Conservation (phyloP, 2,329 filamentous ascomycete genomes). For the Hypoxylon sp. region DNA sequence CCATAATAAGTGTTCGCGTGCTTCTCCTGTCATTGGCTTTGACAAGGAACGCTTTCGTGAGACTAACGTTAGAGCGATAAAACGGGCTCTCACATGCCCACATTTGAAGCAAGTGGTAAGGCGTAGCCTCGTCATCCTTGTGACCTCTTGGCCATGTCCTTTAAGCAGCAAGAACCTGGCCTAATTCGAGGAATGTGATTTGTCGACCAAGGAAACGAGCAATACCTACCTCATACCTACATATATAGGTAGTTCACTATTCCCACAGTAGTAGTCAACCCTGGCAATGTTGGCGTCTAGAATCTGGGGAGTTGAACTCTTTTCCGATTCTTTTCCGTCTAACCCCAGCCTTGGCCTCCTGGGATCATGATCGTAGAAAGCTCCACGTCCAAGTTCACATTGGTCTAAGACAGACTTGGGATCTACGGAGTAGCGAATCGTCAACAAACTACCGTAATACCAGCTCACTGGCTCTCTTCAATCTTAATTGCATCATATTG, state of each 20-base stretch:
- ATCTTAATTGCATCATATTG: slow-evolving; percentile 38
- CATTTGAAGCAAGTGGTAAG: slow-evolving; percentile 33
- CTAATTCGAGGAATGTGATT: slow-evolving; percentile 30
- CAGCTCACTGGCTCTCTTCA: slow-evolving; percentile 39
- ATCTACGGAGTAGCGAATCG: slow-evolving; percentile 49
- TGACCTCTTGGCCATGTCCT: slow-evolving; percentile 34
- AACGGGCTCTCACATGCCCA: slow-evolving; percentile 45
- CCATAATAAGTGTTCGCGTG: slow-evolving; percentile 45
- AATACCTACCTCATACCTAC: slow-evolving; percentile 28
- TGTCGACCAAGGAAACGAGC: slow-evolving; percentile 23
- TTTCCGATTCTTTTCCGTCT: slow-evolving; percentile 43
- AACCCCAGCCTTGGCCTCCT: slow-evolving; percentile 41
- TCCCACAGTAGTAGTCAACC: slow-evolving; percentile 13
- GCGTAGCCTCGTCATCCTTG: slow-evolving; percentile 46
- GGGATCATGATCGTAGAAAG: slow-evolving; percentile 41
- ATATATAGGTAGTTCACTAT: slow-evolving; percentile 13
- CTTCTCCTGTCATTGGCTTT: slow-evolving; percentile 39
- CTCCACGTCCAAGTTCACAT: slow-evolving; percentile 41
- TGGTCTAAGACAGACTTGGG: slow-evolving; percentile 41
- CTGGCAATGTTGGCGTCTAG: slow-evolving; percentile 28
- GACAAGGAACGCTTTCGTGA: slow-evolving; percentile 40
- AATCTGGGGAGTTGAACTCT: slow-evolving; percentile 36
- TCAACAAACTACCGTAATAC: slow-evolving; percentile 34
- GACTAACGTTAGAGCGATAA: slow-evolving; percentile 42
- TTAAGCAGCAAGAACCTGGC: slow-evolving; percentile 22